Base-by-base conservation (phyloP, 2,329 filamentous ascomycete species). In the Neonectria hederae region DNA sequence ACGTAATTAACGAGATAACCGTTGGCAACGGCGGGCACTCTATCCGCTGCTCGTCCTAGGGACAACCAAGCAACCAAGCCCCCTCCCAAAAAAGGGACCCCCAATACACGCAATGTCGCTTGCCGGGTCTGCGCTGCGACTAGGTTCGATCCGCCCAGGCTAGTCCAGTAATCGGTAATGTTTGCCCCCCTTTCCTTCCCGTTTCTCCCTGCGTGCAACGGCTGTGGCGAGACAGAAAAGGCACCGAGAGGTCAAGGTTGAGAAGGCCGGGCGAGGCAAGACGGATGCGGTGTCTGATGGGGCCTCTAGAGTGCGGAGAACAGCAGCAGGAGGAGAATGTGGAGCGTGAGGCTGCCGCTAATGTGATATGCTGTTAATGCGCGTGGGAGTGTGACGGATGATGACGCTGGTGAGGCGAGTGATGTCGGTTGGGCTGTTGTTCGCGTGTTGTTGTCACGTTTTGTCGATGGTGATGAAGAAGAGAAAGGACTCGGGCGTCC, bases 181-280 rank as follows among this genome's bases (percentile, higher is more conserved):
- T 59, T 55, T 54, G 32, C 35, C 55, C 61, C 60, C 54, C 43
- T 43, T 54, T 30, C 26, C 6, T 5, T 51, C 11, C 30, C 10
- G n/a, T 17, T 9, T 54, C 59, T 35, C 59, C 26, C 32, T 24
- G 59, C 59, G 56, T 17, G 46, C 48, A n/a, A 48, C 26, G 22
- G 32, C 26, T 53, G 55, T 52, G 51, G 61, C 61, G 61, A 63
- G 51, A 63, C 54, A 26, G 58, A 55, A 59, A 35, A 38, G 60
- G 35, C 35, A n/a, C 42, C 14, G 51, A 63, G 30, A 42, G 35
- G 26, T 24, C 55, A 43, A 54, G 54, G 49, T 63, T 35, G 54
- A 58, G 21, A 17, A 28, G 13, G 22, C 45, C 46, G 46, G 42
- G 56, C 56, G 24, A 61, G 22, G 45, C 26, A 45, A 52, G 35